Evolutionary conservation across 768 basidiomycete species (phyloP).

Genomic region (Tulasnella sp.): DNA sequence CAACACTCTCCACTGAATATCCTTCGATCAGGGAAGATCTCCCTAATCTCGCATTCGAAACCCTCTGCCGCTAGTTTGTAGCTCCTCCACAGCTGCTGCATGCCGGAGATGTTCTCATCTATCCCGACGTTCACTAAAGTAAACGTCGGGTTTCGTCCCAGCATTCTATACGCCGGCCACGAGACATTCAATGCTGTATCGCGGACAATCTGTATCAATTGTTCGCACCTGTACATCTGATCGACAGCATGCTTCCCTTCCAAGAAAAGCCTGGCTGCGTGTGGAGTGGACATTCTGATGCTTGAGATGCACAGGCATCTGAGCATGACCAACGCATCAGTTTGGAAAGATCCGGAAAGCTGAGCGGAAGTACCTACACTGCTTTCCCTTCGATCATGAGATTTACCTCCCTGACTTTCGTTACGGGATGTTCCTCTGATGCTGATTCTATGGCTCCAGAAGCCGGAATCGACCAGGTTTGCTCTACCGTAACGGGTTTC

Average conservation of each 20-base stretch:
- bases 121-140: conserved; percentile 47
- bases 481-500: conserved; percentile 45
- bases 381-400: conserved; percentile 36
- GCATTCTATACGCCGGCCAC: conserved; percentile 20
- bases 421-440: conserved; percentile 41
- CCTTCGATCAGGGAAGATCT: conserved; percentile 54
- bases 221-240: conserved; percentile 42
- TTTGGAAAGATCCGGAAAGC: conserved; percentile 25
- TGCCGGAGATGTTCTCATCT: conserved; percentile 25
- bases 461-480: conserved; percentile 42
- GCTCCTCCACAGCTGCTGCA: conserved; percentile 38
- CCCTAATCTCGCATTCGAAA: conserved; percentile 56
- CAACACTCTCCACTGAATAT: conserved; percentile 39
- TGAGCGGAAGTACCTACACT: not conserved
- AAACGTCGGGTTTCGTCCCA: conserved; percentile 36
- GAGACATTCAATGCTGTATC: too few species aligned
- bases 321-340: too few species aligned
- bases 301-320: conserved; percentile 56
- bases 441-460: conserved; percentile 24
- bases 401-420: conserved; percentile 54
- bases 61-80: conserved; percentile 47
- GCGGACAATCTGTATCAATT: too few species aligned
- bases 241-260: conserved; percentile 58
- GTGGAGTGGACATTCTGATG: conserved; percentile 47
- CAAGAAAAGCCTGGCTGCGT: conserved; percentile 49